Conservation (phyloP, 371 early-diverging fungal species). For the Actinomortierella ambigua region DNA sequence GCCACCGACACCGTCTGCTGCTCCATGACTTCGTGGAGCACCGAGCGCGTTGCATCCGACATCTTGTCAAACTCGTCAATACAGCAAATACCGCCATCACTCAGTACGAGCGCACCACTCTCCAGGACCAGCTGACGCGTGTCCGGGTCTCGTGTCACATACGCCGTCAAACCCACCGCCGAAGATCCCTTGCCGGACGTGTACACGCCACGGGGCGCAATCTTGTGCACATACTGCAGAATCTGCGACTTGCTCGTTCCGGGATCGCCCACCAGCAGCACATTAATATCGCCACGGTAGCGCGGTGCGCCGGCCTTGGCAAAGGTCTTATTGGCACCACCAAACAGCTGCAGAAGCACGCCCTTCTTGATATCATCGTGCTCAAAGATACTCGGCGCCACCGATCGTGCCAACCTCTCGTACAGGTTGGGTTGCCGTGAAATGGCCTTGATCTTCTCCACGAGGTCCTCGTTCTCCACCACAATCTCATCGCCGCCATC, state of each 20-base stretch:
- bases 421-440: constrained; percentile 73
- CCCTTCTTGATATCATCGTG: constrained; percentile 99
- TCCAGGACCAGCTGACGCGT: constrained; percentile 97
- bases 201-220: constrained; percentile 98
- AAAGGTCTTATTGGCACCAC: constrained; percentile 89
- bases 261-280: constrained; percentile 99
- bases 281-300: constrained; percentile 95
- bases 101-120: constrained; percentile 98
- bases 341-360: constrained; percentile 96
- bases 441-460: constrained; percentile 67
- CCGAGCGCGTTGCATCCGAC: constrained; percentile 95
- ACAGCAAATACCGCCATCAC: constrained; percentile 99
- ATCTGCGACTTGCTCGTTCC: constrained; percentile 99
- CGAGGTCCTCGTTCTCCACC: constrained; percentile 60
- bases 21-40: constrained; percentile 99
- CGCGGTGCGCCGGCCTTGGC: constrained; percentile 74
- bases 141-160: constrained; percentile 98
- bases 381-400: constrained; percentile 98
- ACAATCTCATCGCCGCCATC: constrained; percentile 73
- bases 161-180: constrained; percentile 99
- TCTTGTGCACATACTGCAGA: constrained; percentile 92
- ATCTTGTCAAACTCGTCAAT: constrained; percentile 99
- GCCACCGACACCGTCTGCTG: constrained; percentile 99
- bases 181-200: constrained; percentile 99
- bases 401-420: constrained; percentile 79